Evolutionary conservation across 2,329 filamentous ascomycete genomes (phyloP).

Genomic region (Didymella keratinophila): DNA sequence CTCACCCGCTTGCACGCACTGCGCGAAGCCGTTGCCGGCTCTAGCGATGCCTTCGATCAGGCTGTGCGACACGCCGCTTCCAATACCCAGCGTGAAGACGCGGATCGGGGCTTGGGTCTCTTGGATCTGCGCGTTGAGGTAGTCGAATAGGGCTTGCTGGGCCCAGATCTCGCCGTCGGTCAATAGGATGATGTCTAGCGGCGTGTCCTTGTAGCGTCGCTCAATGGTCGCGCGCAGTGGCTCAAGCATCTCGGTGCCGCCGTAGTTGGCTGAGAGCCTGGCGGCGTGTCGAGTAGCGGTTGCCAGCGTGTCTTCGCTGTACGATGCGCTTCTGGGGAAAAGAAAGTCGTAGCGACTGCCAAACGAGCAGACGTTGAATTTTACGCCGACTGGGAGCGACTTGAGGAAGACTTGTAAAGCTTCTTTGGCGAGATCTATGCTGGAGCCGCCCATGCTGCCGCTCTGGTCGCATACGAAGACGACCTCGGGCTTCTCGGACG

Average conservation of each 20-base stretch:
- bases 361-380: conserved; percentile 77
- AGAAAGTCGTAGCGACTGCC: conserved; percentile 59
- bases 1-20: conserved; percentile 68
- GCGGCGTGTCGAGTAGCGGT: conserved; percentile 55
- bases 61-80: conserved; percentile 61
- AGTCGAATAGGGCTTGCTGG: conserved; percentile 58
- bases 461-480: conserved; percentile 78
- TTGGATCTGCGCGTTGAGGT: conserved; percentile 56
- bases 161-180: conserved; percentile 65
- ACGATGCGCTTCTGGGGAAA: conserved; percentile 58
- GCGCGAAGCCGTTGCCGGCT: conserved; percentile 66
- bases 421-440: conserved; percentile 62
- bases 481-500: conserved; percentile 65
- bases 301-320: conserved; percentile 56
- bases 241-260: conserved; percentile 62
- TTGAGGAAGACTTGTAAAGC: conserved; percentile 71
- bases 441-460: conserved; percentile 66
- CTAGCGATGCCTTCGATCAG: conserved; percentile 67
- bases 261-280: conserved; percentile 57
- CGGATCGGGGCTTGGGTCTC: conserved; percentile 56
- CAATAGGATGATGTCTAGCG: conserved; percentile 63
- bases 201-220: conserved; percentile 55
- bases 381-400: conserved; percentile 68
- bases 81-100: conserved; percentile 67
- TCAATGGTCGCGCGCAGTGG: conserved; percentile 59